Evolutionary conservation across 768 basidiomycete species (phyloP), one percentile per base, ranked within the genome.

Genomic region (Panus rudis): DNA sequence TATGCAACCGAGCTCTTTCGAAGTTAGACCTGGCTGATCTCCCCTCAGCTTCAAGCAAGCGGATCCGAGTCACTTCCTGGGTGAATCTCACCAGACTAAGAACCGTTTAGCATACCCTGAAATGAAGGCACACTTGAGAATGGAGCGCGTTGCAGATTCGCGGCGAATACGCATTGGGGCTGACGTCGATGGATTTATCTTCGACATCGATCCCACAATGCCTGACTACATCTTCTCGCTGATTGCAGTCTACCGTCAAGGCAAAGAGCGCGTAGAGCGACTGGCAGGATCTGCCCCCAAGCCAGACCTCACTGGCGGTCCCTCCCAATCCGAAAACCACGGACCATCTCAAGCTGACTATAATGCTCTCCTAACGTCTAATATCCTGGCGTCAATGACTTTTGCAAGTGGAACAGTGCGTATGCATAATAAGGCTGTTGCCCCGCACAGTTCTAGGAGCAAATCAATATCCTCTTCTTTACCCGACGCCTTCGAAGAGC

Each of bases 361-460:
- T 48, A 61, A 64, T 8, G 54, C 67, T 4, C 59, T 73, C 16
- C 71, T 73, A 3, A 75, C 78, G 1, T 81, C 83, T 11, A 78
- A 76, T 46, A 55, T 89, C 16, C 74, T 80, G 40, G 68, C 74
- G 2, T 76, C 82, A 1, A 68, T 93, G 46, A 77, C 73, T 4
- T 97, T 97, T 61, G 71, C 76, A 45, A 94, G 89, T 49, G 94
- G 94, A 23, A 78, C 81, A 57, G 84, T 97, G 16, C 76, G 79
- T 39, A 69, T 92, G 34, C 80, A 85, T 54, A 81, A 75, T 47
- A 42, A 43, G 47, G 67, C 60, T 39, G 59, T 66, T 42, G 70
- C 68, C 21, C 62, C 65, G 24, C 53, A 56, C n/a, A 53, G 63
- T 8, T 68, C 71, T 31, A 64, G 67, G 49, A 60, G 58, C n/a